Evolutionary conservation across 805 yeast species (phyloP), one percentile per base, ranked within the genome.

Genomic region (Kuraishia ogatae): DNA sequence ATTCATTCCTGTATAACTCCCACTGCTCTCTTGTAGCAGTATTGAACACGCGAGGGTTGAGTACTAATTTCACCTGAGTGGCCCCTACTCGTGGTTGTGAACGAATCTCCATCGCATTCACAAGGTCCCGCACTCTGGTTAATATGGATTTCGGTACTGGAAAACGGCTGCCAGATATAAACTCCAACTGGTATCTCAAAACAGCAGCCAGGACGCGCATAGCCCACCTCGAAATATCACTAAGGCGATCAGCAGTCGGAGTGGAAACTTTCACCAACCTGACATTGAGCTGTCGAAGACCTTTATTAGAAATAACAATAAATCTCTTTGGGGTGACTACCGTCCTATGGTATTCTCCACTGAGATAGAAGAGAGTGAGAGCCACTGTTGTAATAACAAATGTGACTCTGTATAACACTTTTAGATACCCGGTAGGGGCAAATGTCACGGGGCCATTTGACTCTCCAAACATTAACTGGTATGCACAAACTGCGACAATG

Each of bases 1-100:
- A 94, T 66, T 92, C 97, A 61, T 88, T 89, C 57, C 99, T 72
- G 64, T 92, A 93, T 48, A 90, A 69, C 64, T 93, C 99, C 98
- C 99, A 93, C 10, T 90, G 92, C 67, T 92, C 97, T 59, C 97
- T 78, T 6, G 87, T 81, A 52, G 87, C 92, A 0, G 94, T 83
- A 57, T 82, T 82, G 69, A 93, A 94, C 1, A 85, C 84, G 53
- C 97, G 74, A 2, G 97, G 87, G 56, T 86, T 85, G 55, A 94
- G 73, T 10, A 89, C 87, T 8, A 94, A 67, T 66, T 91, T 92
- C 13, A 92, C 90, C 60, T 88, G 90, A 24, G 81, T 79, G 7
- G 87, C 83, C 0, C 96, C 96, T n/a, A 81, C 76, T 57, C 86
- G 70, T 0, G 87, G 84, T 64, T 81, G 85, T 2, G 79, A 69